These are phyloP conservation scores for Nephelium lappaceum DNA, from an alignment of 345 rosid genomes.

Conservation along the genomic window DNA sequence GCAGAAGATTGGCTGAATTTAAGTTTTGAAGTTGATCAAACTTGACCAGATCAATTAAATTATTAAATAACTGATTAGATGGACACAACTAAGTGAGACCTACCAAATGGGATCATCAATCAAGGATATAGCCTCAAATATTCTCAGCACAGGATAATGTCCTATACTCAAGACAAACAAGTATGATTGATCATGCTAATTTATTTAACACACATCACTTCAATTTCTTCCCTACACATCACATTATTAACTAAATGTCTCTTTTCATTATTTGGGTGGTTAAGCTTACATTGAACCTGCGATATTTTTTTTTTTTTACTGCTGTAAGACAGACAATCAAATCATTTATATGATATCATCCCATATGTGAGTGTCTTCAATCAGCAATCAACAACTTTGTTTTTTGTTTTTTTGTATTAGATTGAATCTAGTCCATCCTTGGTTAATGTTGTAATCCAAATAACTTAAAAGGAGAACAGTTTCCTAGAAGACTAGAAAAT, in stretches of 20 bases:
- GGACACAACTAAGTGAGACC: constrained; percentile 5
- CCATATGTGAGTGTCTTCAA: no score
- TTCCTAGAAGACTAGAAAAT: constrained; percentile 23
- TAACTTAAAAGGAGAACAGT: not conserved
- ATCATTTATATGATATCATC: no score
- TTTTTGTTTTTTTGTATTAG: no score
- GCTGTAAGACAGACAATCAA: no score
- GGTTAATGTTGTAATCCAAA: not conserved
- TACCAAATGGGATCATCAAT: not conserved
- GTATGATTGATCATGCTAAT: not conserved
- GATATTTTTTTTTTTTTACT: no score
- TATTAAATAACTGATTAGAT: not conserved
- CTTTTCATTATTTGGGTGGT: not conserved
- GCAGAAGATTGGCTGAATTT: not conserved
- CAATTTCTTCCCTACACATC: not conserved
- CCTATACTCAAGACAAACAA: not conserved
- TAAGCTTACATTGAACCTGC: constrained; percentile 13
- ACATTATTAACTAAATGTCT: not conserved
- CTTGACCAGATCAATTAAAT: not conserved
- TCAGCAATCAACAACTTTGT: no score
- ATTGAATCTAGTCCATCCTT: not conserved
- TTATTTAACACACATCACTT: not conserved
- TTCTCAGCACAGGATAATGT: not conserved
- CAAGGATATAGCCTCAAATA: not conserved
- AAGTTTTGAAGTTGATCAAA: not conserved